A percentile compares a stretch with the other conserved stretches of the same genome.
Evolutionary conservation across 306 rosid species (phyloP).

Genomic region (Prunus mume): DNA sequence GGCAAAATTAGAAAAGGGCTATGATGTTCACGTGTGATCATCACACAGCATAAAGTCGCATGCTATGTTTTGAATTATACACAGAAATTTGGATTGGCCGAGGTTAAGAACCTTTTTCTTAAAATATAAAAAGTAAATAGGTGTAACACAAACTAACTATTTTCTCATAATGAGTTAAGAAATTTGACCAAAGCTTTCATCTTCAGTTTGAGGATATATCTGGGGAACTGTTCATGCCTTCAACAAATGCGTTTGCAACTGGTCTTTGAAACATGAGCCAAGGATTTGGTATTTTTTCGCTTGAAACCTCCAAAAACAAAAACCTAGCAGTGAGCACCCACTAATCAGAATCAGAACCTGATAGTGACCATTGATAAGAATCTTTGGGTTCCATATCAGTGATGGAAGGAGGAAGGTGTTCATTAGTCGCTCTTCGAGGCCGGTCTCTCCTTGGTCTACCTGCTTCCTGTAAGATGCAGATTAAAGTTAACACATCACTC

Average conservation of each 20-base stretch:
- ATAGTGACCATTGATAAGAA: conserved; percentile 60
- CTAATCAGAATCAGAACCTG: conserved; percentile 79
- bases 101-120: not conserved
- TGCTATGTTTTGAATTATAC: not conserved
- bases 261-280: not conserved
- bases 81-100: not conserved
- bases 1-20: no score
- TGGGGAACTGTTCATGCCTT: conserved; percentile 31
- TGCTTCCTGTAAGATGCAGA: conserved; percentile 39
- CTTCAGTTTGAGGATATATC: not conserved
- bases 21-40: no score
- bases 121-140: no score
- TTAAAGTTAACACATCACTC: not conserved
- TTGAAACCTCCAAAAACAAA: not conserved
- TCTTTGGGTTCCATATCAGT: conserved; percentile 63
- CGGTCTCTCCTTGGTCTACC: conserved; percentile 38
- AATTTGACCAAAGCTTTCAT: not conserved
- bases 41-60: not conserved
- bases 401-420: conserved; percentile 44
- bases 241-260: conserved; percentile 31
- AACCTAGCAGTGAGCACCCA: not conserved
- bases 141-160: not conserved
- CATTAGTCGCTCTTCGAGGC: conserved; percentile 23
- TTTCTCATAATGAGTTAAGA: not conserved
- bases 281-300: not conserved